These are phyloP conservation scores for Cyclotella baltica DNA, from an alignment of 108 stramenopile genomes.

Conservation along the genomic window DNA sequence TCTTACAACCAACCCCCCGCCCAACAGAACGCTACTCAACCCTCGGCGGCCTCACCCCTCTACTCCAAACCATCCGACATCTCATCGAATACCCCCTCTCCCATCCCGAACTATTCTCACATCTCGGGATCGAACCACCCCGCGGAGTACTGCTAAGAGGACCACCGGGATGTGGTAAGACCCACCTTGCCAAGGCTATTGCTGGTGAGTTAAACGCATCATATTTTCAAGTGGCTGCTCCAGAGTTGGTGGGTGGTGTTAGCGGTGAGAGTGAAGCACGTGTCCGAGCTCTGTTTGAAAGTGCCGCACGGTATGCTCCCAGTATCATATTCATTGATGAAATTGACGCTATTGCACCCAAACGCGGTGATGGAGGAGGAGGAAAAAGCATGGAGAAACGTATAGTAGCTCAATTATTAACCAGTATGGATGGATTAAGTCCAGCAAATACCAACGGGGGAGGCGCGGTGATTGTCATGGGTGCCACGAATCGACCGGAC, in stretches of 20 bases:
- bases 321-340: conserved; percentile 98
- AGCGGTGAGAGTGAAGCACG: conserved; percentile 94
- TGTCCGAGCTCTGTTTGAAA: conserved; percentile 91
- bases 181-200: conserved; percentile 93
- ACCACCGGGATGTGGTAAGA: conserved; percentile 98
- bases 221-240: conserved; percentile 91
- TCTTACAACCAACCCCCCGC: conserved; percentile 67
- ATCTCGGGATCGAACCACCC: conserved; percentile 98
- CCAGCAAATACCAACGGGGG: conserved; percentile 71
- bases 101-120: conserved; percentile 95
- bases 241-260: conserved; percentile 97
- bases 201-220: conserved; percentile 72
- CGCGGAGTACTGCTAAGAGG: conserved; percentile 98
- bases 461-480: conserved; percentile 93
- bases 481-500: conserved; percentile 97
- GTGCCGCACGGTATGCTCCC: conserved; percentile 92
- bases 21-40: conserved; percentile 85
- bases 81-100: conserved; percentile 95
- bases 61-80: conserved; percentile 80
- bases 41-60: conserved; percentile 83
- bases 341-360: conserved; percentile 97
- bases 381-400: conserved; percentile 95
- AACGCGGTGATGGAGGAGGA: conserved; percentile 80
- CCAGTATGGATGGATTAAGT: conserved; percentile 89
- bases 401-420: conserved; percentile 97